Evolutionary conservation across 192 early-diverging fungal genomes (phyloP).

Genomic region (Entomortierella parvispora): DNA sequence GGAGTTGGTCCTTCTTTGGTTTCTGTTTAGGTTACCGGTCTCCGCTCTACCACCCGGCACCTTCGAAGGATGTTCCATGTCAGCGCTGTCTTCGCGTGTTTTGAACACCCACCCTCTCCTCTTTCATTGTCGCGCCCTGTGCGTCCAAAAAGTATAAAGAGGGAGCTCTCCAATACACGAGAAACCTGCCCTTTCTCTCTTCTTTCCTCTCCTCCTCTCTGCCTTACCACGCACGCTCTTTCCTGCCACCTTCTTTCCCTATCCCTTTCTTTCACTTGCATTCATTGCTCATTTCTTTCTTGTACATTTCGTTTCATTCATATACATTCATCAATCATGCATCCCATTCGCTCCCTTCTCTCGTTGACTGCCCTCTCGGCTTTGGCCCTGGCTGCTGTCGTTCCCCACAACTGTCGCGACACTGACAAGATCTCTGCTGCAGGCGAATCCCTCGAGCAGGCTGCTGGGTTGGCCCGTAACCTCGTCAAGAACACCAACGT

Average conservation of each 20-base stretch:
- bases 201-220: not conserved
- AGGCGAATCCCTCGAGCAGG: constrained; percentile 39
- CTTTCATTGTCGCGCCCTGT: not conserved
- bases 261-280: not conserved
- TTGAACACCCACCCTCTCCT: no score
- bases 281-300: not conserved
- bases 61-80: no score
- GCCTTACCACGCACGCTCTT: no score
- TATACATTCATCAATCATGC: constrained; percentile 20
- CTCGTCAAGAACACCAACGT: constrained; percentile 46
- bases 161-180: no score
- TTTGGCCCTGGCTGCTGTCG: constrained; percentile 12
- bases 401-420: constrained; percentile 6
- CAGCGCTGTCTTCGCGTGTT: no score
- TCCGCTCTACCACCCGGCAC: no score
- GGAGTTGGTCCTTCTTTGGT: no score
- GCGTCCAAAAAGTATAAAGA: constrained; percentile 2
- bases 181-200: not conserved
- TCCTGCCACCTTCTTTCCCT: not conserved
- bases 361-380: constrained; percentile 4
- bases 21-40: no score
- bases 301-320: constrained; percentile 1
- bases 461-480: constrained; percentile 37
- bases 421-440: not conserved
- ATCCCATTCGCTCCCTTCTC: constrained; percentile 14